Base-by-base conservation (phyloP, 139 green algal genomes). In the Monoraphidium neglectum region DNA sequence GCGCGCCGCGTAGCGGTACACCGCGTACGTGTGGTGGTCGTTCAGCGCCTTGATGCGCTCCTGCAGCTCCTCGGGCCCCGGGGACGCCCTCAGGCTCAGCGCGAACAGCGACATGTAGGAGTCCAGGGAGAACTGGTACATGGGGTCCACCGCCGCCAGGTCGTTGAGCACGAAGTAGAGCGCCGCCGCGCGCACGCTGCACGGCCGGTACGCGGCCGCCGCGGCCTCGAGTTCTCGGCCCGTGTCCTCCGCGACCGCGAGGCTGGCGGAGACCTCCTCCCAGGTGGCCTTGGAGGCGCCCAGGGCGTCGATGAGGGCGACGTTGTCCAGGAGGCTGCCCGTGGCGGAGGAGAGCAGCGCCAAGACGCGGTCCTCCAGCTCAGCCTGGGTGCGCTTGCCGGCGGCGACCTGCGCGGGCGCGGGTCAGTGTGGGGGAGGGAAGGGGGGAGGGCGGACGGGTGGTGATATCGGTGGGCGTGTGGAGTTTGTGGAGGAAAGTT, bases 121-220 rank as follows among this genome's bases (percentile, higher is more conserved):
- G 75, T 96, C 92, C 61, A 97, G 83, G 36, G 85, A 93, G 87
- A 95, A 97, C 86, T 97, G 92, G 78, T 97, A 97, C 92, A 97
- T 97, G 65, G 89, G 88, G 82, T 97, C 92, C 59, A 95, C 72
- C 12, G 63, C 74, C 89, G 86, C 87, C 12, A 98, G 88, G 59
- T 92, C 90, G 77, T 97, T 88, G 40, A 97, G 86, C 1, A 98
- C 84, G 86, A 98, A 97, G 87, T 97, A 98, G 28, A 95, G 30
- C 23, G 95, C 79, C 0, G 94, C 91, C 24, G 90, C 92, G 18
- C 93, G 87, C 12, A 82, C 85, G 15, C 92, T 93, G 16, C 95
- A 90, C 35, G 91, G 88, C 43, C 93, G 78, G 82, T 94, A 96
- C 72, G 88, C 86, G 82, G 92, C 89, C n/a, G 90, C 81, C 23